These are phyloP conservation scores for Syncephalis plumigaleata DNA, from an alignment of 371 early-diverging fungal genomes.

Conservation along the genomic window DNA sequence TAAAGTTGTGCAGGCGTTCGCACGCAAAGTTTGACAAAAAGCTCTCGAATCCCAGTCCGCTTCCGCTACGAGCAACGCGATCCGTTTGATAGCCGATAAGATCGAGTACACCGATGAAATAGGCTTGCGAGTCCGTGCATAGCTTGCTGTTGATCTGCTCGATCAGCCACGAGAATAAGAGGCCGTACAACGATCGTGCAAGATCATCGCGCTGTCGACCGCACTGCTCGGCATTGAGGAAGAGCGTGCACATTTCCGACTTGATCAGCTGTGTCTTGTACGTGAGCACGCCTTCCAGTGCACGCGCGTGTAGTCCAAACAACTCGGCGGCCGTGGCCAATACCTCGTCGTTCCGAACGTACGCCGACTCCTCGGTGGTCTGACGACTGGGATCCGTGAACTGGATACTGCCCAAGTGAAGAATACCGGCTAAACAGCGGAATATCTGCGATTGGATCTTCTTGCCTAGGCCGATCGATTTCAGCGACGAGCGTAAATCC, in stretches of 20 bases:
- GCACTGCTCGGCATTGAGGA: conserved; percentile 49
- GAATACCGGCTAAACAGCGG: conserved; percentile 71
- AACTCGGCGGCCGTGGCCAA: conserved; percentile 68
- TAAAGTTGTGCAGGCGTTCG: conserved; percentile 63
- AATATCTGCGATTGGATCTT: conserved; percentile 67
- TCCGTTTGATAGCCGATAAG: conserved; percentile 41
- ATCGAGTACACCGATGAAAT: conserved; percentile 57
- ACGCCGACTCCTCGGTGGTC: conserved; percentile 45
- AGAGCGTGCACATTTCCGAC: conserved; percentile 63
- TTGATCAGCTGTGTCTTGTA: conserved; percentile 62
- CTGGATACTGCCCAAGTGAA: conserved; percentile 78
- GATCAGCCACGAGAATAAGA: conserved; percentile 60
- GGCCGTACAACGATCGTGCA: conserved; percentile 50
- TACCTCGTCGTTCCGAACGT: conserved; percentile 53
- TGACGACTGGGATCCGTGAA: conserved; percentile 48
- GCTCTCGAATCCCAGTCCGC: conserved; percentile 50
- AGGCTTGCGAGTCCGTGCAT: conserved; percentile 35
- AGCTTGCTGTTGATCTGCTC: conserved; percentile 54
- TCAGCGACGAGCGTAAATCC: conserved; percentile 56
- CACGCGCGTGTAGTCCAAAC: conserved; percentile 63
- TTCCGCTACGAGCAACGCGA: conserved; percentile 14
- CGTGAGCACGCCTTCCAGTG: conserved; percentile 67
- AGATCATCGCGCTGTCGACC: conserved; percentile 51
- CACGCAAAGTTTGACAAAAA: conserved; percentile 70
- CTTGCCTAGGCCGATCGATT: conserved; percentile 58